Evolutionary conservation across 2,329 filamentous ascomycete genomes (phyloP), one percentile per base, ranked within the genome.

Genomic region (Neopestalotiopsis sp.): DNA sequence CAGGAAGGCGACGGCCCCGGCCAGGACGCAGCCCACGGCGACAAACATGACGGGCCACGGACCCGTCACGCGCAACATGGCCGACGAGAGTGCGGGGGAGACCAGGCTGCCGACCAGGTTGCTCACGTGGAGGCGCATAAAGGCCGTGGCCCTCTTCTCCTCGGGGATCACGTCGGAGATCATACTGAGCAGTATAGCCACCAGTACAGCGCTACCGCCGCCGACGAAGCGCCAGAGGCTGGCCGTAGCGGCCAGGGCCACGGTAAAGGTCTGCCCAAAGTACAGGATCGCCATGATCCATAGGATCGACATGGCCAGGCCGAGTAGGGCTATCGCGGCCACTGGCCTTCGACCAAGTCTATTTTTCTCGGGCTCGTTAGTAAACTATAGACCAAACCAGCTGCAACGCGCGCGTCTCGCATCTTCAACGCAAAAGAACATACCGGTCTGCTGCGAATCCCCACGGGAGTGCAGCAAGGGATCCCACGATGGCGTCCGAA

Each of bases 391-490:
- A 28, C 24, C 24, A 28, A 28, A 28, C 24, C 24, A 28, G 24
- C 24, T 28, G 24, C 24, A 28, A 28, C 24, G 24, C 24, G 24
- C 24, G 24, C 24, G 24, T 9, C 12, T 32, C 20, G 28, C 12
- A 59, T 28, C 30, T 28, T n/a, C 17, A 28, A 30, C 6, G 30
- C 13, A 20, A 5, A 64, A 3, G 5, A 30, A 10, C 74, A 62
- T 72, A 77, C 74, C 74, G 74, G 71, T 81, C 79, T 14, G 78
- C 78, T 4, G 78, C 75, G 5, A 82, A 69, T 2, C 81, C 81
- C 77, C 81, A 83, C 0, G 81, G 80, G 24, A 83, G 76, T 1
- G 81, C 78, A 4, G 76, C 76, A 49, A 79, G 32, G 30, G 81
- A 74, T n/a, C 76, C 76, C 67, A 79, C 77, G 34, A 79, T 73